Base-by-base conservation (phyloP, 805 yeast genomes). In the Isabelozyma pseudorhagii region DNA sequence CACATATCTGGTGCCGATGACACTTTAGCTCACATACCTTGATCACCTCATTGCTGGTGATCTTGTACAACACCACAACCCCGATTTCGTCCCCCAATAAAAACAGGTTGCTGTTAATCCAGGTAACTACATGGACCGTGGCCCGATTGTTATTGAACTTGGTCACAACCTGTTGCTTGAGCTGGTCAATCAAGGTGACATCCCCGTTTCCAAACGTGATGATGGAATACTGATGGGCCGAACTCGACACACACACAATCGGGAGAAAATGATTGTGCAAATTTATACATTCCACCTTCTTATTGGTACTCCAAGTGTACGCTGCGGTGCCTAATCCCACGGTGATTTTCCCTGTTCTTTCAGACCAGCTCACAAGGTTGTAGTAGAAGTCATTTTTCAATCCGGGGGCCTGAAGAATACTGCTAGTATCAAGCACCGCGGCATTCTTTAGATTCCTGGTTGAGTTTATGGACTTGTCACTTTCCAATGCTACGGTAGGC, bases 371-470 rank as follows among this genome's bases (percentile, higher is more conserved):
- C 0, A 89, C 78, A 48, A 87, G 69, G 59, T 87, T 87, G 1
- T 89, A 78, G 64, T 89, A 90, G 60, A 84, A 89, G 62, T 90
- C 96, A 63, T 88, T 85, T 52, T 85, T 69, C 47, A 89, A 64
- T 2, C 82, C 82, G 0, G 91, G 91, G 0, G 94, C 92, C 40
- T 64, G 66, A n/a, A 67, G 50, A 14, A 61, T 50, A 39, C 51
- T 56, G 7, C 42, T 46, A 10, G 45, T n/a, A n/a, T 17, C 38
- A n/a, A 28, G n/a, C 4, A 21, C 18, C 8, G 11, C 18, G 4
- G 21, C 15, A 14, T 38, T 38, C 3, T 38, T 38, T 14, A 38
- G 5, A 7, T 14, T 17, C 17, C 14, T 17, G 5, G 21, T 9
- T 38, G 40, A 38, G 13, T 38, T 38, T 8, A 38, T 14, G 8